Conservation (phyloP, 345 rosid genomes). For the Geranium brycei region DNA sequence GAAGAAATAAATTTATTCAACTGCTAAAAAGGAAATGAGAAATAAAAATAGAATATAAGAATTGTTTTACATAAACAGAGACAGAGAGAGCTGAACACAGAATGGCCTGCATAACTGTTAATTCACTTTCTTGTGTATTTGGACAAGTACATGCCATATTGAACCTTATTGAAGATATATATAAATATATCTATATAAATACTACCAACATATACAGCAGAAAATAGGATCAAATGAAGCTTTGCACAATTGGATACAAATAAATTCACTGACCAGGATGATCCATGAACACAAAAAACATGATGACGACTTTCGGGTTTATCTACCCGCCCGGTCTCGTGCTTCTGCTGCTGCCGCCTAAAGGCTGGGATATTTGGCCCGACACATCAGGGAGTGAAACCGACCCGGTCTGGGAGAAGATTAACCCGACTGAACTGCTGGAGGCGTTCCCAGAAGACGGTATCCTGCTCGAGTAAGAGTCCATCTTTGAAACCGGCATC, state of each 20-base stretch:
- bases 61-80: too few relatives aligned
- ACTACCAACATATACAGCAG: background rate
- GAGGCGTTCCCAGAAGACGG: background rate
- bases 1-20: too few relatives aligned
- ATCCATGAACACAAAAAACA: background rate
- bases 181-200: too few relatives aligned
- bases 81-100: background rate
- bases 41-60: too few relatives aligned
- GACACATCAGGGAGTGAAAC: background rate
- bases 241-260: background rate
- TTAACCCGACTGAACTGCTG: background rate
- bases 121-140: background rate
- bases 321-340: background rate
- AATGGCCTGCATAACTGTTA: background rate
- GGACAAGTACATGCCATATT: background rate
- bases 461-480: background rate
- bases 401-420: background rate
- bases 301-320: too few relatives aligned
- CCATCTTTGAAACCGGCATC: slow-evolving; percentile 2
- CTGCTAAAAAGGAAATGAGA: too few relatives aligned
- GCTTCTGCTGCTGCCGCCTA: background rate
- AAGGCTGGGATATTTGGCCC: background rate
- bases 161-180: background rate
- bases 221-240: background rate
- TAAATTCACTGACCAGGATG: background rate